Base-by-base conservation (phyloP, 768 basidiomycete species). In the Daedaleopsis sinensis region DNA sequence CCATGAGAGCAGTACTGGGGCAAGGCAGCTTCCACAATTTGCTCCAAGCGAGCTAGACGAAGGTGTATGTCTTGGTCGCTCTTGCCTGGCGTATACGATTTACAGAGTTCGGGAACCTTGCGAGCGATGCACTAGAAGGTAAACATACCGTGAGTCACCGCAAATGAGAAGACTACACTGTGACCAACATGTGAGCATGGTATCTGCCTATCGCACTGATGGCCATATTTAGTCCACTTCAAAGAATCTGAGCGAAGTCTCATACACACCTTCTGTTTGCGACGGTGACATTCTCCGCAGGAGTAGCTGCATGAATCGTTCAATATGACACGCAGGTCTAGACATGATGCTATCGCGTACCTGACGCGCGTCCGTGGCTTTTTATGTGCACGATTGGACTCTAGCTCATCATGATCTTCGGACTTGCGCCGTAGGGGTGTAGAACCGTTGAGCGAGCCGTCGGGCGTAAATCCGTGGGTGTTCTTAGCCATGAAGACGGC, bases 81-180 rank as follows among this genome's bases (percentile, higher is more conserved):
- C 71, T 93, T 94, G 58, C 92, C 92, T 11, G 92, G 93, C 8
- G 90, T 93, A 70, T 94, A 94, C 0, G 92, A 88, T 71, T 91
- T 91, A 78, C 92, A 94, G 46, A 94, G 77, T 61, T 93, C 91
- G 35, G 92, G 92, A 0, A 94, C 91, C 73, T 93, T 94, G 70
- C 92, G 87, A 53, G 92, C 86, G 64, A 93, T 74, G 65, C 92
- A 94, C 88, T 94, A 46, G 54, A 47, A 44, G 21, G 47, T 23
- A 42, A 55, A 49, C 50, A 46, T 55, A 68, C 50, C 68, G 47
- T 51, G 52, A 65, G 21, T 49, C 57, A 64, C 36, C 24, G 55
- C 44, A 21, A 58, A 19, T 1, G 6, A 16, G 3, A 23, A 44
- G 12, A 5, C 35, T 16, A 4, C 19, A 50, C 35, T 19, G 15